Conservation (phyloP, 2,329 filamentous ascomycete genomes). For the Sporothrix phasma region DNA sequence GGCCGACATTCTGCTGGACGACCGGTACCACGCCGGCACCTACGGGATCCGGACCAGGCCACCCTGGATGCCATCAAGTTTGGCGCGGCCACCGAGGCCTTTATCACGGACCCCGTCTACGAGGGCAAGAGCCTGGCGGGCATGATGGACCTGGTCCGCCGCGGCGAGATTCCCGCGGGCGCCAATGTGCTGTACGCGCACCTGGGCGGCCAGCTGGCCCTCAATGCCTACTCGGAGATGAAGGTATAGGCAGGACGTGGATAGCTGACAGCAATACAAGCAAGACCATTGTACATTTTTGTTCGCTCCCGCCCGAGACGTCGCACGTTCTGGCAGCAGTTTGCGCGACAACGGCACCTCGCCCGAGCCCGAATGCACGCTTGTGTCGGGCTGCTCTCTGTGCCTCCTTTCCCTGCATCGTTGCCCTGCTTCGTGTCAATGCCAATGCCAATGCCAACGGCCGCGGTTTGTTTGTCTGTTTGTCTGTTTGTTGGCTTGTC, state of each 20-base stretch:
- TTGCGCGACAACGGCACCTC: too few relatives aligned
- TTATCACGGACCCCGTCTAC: conserved; percentile 68
- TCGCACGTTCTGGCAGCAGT: too few relatives aligned
- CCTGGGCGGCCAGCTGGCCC: conserved; percentile 57
- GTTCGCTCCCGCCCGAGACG: too few relatives aligned
- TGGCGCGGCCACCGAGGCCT: conserved; percentile 56
- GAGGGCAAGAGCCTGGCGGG: conserved; percentile 67
- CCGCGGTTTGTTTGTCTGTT: too few relatives aligned
- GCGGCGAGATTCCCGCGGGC: conserved; percentile 45
- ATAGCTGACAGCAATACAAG: too few relatives aligned
- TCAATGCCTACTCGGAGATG: conserved; percentile 54
- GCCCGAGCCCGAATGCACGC: too few relatives aligned
- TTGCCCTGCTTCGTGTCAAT: too few relatives aligned
- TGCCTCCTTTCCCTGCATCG: too few relatives aligned
- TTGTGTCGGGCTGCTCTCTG: too few relatives aligned
- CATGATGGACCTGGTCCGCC: conserved; percentile 57
- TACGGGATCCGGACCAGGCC: conserved; percentile 56
- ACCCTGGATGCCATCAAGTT: conserved; percentile 61
- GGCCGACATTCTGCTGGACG: conserved; percentile 53
- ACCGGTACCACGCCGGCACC: conserved; percentile 53
- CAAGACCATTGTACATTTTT: too few relatives aligned
- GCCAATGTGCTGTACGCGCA: conserved; percentile 65
- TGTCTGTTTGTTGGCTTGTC: too few relatives aligned
- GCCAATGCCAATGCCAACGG: too few relatives aligned
- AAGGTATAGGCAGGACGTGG: conserved; percentile 4